Conservation (phyloP, 441 rosid genomes). For the Rhodomyrtus psidioides region DNA sequence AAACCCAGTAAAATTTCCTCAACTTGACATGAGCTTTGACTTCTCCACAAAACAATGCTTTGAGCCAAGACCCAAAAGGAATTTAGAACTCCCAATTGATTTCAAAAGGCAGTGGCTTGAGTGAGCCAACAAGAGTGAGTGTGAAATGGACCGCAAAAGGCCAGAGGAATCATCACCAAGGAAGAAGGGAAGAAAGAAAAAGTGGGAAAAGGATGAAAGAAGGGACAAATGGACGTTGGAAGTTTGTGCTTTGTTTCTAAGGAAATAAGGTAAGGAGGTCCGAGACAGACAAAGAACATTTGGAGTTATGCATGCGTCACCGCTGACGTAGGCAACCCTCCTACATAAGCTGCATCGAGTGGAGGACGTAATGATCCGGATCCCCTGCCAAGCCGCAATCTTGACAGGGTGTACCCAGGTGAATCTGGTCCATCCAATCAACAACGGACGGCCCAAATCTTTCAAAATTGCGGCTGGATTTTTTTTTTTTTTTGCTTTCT, state of each 20-base stretch:
- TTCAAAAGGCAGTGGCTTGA: background rate
- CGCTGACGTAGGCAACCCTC: background rate
- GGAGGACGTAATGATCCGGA: background rate
- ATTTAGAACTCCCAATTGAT: background rate
- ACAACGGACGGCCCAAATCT: no score
- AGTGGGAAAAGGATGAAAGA: background rate
- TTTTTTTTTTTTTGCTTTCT: no score
- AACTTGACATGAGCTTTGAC: background rate
- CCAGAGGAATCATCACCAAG: background rate
- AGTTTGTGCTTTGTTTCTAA: background rate
- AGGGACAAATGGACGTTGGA: background rate
- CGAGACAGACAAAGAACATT: background rate
- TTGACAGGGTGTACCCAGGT: no score
- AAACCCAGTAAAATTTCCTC: background rate
- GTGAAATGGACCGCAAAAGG: background rate
- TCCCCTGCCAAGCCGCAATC: no score
- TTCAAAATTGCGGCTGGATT: no score
- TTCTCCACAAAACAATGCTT: background rate
- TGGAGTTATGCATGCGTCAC: background rate
- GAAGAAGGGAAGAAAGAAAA: background rate
- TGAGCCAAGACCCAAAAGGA: background rate
- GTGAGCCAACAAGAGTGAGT: background rate
- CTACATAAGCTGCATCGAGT: background rate
- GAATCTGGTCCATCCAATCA: no score
- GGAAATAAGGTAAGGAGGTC: background rate